Percentiles rank a stretch among this genome's conserved stretches.
phyloP scores from a whole-genome alignment of 371 early-diverging fungal genomes.

The Capillidium rhysosporum region DNA sequence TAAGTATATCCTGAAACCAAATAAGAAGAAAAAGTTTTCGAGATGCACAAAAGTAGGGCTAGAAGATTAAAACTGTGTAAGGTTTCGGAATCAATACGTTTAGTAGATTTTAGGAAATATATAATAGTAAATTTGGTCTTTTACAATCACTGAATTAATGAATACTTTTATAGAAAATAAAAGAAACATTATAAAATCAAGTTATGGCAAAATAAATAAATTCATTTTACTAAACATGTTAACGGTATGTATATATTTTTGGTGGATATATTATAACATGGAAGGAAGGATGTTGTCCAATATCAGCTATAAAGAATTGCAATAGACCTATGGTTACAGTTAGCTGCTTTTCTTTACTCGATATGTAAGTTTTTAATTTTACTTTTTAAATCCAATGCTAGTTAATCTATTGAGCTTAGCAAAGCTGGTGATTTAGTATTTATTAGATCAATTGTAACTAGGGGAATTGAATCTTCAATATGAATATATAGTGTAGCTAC shows the following conservation, averaged over 20 bases:
- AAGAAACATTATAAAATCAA: neutral
- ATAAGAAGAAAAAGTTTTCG: constrained; percentile 24
- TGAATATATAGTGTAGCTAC: constrained; percentile 22
- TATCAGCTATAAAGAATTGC: constrained; percentile 36
- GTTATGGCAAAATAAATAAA: constrained; percentile 30
- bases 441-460: constrained; percentile 25
- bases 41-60: constrained; percentile 29
- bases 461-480: constrained; percentile 25
- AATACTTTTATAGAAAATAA: neutral
- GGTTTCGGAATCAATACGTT: neutral
- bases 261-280: constrained; percentile 58
- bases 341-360: neutral
- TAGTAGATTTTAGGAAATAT: neutral
- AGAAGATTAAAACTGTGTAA: constrained; percentile 13
- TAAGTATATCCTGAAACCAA: constrained; percentile 18
- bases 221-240: constrained; percentile 51
- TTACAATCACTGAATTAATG: neutral
- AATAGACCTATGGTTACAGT: neutral
- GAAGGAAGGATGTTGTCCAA: constrained; percentile 46
- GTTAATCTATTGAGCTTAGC: constrained; percentile 26
- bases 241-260: constrained; percentile 46
- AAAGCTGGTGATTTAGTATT: constrained; percentile 32
- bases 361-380: neutral
- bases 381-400: constrained; percentile 20
- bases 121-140: neutral